A percentile compares a stretch with the other conserved stretches of the same genome.
Conservation (phyloP, 2,329 filamentous ascomycete genomes). For the Cryphonectria nitschkei region DNA sequence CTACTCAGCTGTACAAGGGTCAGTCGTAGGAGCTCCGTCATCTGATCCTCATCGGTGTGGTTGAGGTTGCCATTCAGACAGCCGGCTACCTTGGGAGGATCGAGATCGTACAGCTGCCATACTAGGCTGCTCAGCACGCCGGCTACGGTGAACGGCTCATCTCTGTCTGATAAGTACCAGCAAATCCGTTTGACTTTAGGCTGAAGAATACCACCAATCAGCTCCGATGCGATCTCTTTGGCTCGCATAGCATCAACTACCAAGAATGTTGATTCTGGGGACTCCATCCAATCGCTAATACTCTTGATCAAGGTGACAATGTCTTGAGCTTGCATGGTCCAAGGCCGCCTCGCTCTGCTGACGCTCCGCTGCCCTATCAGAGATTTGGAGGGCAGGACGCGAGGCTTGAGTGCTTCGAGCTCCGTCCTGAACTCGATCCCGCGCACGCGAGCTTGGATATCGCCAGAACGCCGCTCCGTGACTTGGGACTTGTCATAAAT, state of each 20-base stretch:
- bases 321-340: constrained; percentile 11
- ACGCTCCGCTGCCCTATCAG: not conserved
- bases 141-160: not conserved
- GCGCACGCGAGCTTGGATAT: constrained; percentile 5
- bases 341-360: constrained; percentile 1
- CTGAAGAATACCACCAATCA: constrained; percentile 5
- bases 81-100: not conserved
- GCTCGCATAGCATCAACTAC: not conserved
- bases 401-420: not conserved
- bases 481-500: not conserved
- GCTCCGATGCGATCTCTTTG: constrained; percentile 8
- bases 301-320: not conserved
- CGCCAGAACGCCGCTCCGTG: not conserved
- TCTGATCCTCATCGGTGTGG: constrained; percentile 3
- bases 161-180: constrained; percentile 1
- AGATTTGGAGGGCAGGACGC: not conserved
- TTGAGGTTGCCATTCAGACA: not conserved
- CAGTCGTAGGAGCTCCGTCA: constrained; percentile 1
- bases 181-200: not conserved
- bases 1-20: not conserved
- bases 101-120: not conserved
- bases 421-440: not conserved
- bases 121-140: not conserved
- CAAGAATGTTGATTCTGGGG: not conserved
- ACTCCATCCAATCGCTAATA: constrained; percentile 9